These are phyloP conservation scores for Gossypium trilobum DNA, from an alignment of 441 rosid species.

Conservation along the genomic window DNA sequence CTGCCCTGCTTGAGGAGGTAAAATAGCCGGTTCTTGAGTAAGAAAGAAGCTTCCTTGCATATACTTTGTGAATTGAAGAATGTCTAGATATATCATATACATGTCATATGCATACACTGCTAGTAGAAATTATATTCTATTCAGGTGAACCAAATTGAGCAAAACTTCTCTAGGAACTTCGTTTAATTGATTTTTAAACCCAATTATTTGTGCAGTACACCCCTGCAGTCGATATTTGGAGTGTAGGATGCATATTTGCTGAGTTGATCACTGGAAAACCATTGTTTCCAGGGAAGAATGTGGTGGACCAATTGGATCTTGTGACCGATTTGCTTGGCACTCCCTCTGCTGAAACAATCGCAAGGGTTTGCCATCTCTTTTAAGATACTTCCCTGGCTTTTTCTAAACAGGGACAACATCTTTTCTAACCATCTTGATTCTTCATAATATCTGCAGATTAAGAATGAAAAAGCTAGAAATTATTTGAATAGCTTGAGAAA, in stretches of 20 bases:
- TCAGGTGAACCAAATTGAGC: not conserved
- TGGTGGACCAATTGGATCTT: slow-evolving; percentile 76
- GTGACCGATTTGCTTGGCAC: slow-evolving; percentile 95
- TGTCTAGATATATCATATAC: not conserved
- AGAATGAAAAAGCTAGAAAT: slow-evolving; percentile 90
- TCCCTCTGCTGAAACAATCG: slow-evolving; percentile 57
- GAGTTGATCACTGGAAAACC: slow-evolving; percentile 86
- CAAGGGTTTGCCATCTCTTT: slow-evolving; percentile 51
- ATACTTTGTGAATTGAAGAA: not conserved
- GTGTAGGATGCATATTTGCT: slow-evolving; percentile 96
- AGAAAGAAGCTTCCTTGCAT: not conserved
- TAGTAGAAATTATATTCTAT: slow-evolving; percentile 1
- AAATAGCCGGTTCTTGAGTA: not conserved
- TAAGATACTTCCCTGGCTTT: slow-evolving; percentile 3
- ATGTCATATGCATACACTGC: not conserved
- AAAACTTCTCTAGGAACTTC: not conserved
- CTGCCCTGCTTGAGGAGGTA: not conserved
- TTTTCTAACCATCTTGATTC: slow-evolving; percentile 18
- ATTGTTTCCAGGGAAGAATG: slow-evolving; percentile 91
- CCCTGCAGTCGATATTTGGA: slow-evolving; percentile 97
- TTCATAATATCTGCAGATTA: slow-evolving; percentile 51
- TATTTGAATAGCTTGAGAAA: slow-evolving; percentile 69
- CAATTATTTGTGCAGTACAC: slow-evolving; percentile 60
- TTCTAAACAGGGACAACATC: not conserved
- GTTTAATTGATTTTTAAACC: slow-evolving; percentile 15